Conservation (phyloP, 805 yeast genomes). For the Phaffomyces opuntiae region DNA sequence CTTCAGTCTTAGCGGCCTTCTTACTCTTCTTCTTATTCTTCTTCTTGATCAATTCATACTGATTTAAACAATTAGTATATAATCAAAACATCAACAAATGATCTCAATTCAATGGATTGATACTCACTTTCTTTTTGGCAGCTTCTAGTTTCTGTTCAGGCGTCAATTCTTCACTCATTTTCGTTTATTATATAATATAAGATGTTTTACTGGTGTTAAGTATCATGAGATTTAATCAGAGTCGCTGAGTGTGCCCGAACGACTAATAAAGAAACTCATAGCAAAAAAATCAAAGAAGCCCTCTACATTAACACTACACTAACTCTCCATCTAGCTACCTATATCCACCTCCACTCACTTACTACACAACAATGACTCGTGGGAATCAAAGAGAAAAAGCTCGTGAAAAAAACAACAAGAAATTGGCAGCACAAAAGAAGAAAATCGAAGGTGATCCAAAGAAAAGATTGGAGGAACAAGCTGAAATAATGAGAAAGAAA, state of each 20-base stretch:
- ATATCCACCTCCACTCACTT: too few species aligned
- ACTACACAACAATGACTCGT: constrained; percentile 79
- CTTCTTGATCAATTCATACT: constrained; percentile 63
- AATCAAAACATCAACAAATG: too few species aligned
- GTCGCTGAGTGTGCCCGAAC: too few species aligned
- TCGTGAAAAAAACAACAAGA: constrained; percentile 79
- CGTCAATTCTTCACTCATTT: constrained; percentile 24
- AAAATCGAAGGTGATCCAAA: constrained; percentile 80
- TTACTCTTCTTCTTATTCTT: constrained; percentile 41
- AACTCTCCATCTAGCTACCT: too few species aligned
- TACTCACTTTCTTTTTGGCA: constrained; percentile 54
- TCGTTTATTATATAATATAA: too few species aligned
- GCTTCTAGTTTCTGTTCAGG: constrained; percentile 63
- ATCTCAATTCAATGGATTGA: background rate
- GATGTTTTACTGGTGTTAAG: too few species aligned
- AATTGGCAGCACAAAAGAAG: constrained; percentile 55
- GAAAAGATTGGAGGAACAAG: constrained; percentile 82
- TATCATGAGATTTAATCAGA: too few species aligned
- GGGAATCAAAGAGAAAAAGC: constrained; percentile 97
- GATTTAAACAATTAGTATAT: background rate
- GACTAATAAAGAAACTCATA: too few species aligned
- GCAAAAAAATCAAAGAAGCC: too few species aligned
- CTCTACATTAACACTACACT: too few species aligned
- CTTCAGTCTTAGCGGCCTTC: constrained; percentile 18
- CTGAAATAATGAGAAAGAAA: constrained; percentile 82